Evolutionary conservation across 2,329 filamentous ascomycete genomes (phyloP).

Genomic region (Pseudopyricularia cyperi): DNA sequence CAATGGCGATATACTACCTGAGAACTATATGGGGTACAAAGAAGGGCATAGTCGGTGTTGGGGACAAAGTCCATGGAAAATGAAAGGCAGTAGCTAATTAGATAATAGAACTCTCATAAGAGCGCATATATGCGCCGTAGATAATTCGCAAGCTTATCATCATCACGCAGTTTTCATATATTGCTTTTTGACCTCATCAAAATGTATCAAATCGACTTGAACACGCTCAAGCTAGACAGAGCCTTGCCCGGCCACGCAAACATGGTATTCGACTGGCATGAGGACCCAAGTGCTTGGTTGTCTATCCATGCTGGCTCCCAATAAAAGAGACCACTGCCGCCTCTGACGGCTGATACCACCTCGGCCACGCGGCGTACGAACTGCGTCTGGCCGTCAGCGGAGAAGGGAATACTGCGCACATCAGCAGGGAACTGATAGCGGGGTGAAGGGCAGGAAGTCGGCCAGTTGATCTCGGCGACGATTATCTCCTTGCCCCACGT

Average conservation of each 20-base stretch:
- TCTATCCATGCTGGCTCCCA: conserved; percentile 38
- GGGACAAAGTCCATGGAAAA: no score
- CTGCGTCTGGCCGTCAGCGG: conserved; percentile 45
- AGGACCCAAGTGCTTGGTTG: conserved; percentile 8
- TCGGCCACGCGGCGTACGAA: conserved; percentile 49
- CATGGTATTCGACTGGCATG: conserved; percentile 8
- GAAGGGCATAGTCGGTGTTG: no score
- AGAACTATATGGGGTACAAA: no score
- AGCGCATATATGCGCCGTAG: no score
- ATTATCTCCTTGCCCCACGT: conserved; percentile 53
- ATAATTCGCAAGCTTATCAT: no score
- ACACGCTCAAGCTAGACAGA: conserved; percentile 6
- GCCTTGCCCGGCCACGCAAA: conserved; percentile 6
- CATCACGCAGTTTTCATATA: no score
- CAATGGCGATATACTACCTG: no score
- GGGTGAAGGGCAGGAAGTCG: conserved; percentile 46
- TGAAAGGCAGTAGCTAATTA: no score
- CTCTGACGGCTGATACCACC: conserved; percentile 38
- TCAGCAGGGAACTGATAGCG: conserved; percentile 47
- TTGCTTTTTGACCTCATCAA: no score
- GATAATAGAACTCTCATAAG: no score
- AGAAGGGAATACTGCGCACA: conserved; percentile 45
- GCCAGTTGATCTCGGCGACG: conserved; percentile 64
- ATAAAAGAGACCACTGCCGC: conserved; percentile 52
- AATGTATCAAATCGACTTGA: neutral